Percentiles rank a stretch among this genome's conserved stretches.
phyloP scores from a whole-genome alignment of 1,139 yeast genomes.

The Blastobotrys malaysiensis region DNA sequence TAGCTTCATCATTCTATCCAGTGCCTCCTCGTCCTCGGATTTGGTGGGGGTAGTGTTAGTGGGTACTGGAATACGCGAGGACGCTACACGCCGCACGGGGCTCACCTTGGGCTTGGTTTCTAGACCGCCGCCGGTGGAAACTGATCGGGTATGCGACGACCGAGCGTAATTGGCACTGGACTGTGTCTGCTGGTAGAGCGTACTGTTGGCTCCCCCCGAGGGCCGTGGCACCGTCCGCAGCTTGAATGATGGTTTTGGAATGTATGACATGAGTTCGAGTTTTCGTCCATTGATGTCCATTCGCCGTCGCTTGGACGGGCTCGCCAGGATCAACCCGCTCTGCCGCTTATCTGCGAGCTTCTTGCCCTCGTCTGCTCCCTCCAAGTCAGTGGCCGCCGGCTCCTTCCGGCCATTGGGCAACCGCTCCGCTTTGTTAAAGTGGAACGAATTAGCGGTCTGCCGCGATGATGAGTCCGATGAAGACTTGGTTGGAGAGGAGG shows the following conservation, averaged over 20 bases:
- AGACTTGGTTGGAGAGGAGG: background rate
- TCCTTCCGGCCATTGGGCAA: constrained; percentile 1
- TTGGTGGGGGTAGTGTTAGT: background rate
- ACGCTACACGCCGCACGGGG: background rate
- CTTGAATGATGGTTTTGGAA: background rate
- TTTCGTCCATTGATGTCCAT: constrained; percentile 13
- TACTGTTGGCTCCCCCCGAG: background rate
- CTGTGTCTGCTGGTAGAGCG: background rate
- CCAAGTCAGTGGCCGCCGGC: constrained; percentile 6
- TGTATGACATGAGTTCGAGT: constrained; percentile 7
- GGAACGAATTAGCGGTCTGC: constrained; percentile 4
- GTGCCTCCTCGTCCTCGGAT: background rate
- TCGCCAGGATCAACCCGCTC: constrained; percentile 8
- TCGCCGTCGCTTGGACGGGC: constrained; percentile 16
- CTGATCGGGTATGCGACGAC: background rate
- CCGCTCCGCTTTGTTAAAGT: constrained; percentile 4
- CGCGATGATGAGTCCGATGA: background rate
- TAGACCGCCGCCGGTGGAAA: too few species aligned
- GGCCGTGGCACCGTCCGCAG: background rate
- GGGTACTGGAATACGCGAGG: background rate
- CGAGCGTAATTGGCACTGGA: background rate
- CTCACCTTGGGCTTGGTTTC: background rate
- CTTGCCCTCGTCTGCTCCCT: constrained; percentile 4
- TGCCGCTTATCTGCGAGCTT: constrained; percentile 11
- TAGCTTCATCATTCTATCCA: background rate